A percentile compares a stretch with the other conserved stretches of the same genome.
Evolutionary conservation across 2,329 filamentous ascomycete genomes (phyloP).

Genomic region (Madurella fahalii): DNA sequence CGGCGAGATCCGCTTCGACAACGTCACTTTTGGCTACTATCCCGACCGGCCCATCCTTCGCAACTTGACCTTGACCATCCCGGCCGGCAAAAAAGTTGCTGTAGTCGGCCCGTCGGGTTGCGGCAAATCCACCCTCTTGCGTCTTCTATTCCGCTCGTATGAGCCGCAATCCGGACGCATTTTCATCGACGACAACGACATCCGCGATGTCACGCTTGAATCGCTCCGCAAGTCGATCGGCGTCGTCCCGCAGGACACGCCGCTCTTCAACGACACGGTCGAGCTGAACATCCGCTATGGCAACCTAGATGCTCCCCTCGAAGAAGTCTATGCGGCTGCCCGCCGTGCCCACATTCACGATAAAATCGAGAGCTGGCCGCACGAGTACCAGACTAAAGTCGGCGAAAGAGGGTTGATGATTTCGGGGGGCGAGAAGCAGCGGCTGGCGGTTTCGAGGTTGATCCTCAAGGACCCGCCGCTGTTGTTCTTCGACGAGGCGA

Average conservation of each 20-base stretch:
- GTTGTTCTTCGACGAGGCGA: slow-evolving; percentile 94
- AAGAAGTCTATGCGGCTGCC: slow-evolving; percentile 72
- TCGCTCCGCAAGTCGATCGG: slow-evolving; percentile 83
- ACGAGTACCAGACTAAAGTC: slow-evolving; percentile 88
- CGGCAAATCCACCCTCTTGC: slow-evolving; percentile 89
- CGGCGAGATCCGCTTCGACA: slow-evolving; percentile 89
- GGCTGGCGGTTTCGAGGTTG: slow-evolving; percentile 76
- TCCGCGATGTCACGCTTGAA: slow-evolving; percentile 76
- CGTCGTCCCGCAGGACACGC: slow-evolving; percentile 95
- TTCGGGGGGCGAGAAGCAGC: slow-evolving; percentile 89
- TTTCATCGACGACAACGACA: slow-evolving; percentile 87
- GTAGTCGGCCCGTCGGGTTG: slow-evolving; percentile 94
- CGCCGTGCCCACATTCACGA: slow-evolving; percentile 81
- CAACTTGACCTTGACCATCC: slow-evolving; percentile 82
- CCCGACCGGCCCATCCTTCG: slow-evolving; percentile 80
- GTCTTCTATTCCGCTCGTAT: slow-evolving; percentile 90
- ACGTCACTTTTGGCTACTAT: slow-evolving; percentile 91
- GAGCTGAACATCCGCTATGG: slow-evolving; percentile 96
- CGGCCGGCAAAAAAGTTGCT: slow-evolving; percentile 92
- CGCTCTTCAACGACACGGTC: slow-evolving; percentile 94
- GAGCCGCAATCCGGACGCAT: slow-evolving; percentile 83
- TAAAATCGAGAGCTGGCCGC: slow-evolving; percentile 71
- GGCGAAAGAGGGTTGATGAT: slow-evolving; percentile 97
- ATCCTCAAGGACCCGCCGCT: slow-evolving; percentile 86
- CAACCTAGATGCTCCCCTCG: slow-evolving; percentile 68